phyloP scores from a whole-genome alignment of 768 basidiomycete species.

The Sporobolomyces phaffii region DNA sequence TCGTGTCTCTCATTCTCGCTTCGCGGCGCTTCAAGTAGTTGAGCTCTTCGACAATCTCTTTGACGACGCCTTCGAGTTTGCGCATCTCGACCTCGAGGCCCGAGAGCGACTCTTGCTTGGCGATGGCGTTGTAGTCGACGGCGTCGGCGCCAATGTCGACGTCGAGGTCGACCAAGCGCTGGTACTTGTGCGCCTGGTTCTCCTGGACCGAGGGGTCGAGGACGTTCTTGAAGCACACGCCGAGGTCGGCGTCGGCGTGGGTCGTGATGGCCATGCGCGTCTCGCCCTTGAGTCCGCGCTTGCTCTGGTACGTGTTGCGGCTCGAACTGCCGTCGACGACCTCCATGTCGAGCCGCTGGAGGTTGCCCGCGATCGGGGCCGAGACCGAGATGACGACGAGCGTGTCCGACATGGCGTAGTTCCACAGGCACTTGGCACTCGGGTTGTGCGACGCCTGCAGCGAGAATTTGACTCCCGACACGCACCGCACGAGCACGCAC shows the following conservation, averaged over 20 bases:
- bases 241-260: slow-evolving; percentile 87
- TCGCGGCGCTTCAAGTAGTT: slow-evolving; percentile 86
- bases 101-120: slow-evolving; percentile 93
- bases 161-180: slow-evolving; percentile 79
- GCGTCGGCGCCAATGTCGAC: slow-evolving; percentile 98
- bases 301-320: slow-evolving; percentile 83
- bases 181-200: slow-evolving; percentile 53
- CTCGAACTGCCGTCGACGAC: slow-evolving; percentile 80
- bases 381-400: slow-evolving; percentile 96
- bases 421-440: slow-evolving; percentile 85
- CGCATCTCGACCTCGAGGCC: slow-evolving; percentile 97
- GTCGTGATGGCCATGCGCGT: slow-evolving; percentile 88
- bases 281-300: slow-evolving; percentile 80
- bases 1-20: slow-evolving; percentile 77
- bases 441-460: slow-evolving; percentile 69
- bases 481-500: slow-evolving; percentile 38
- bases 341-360: slow-evolving; percentile 74
- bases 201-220: slow-evolving; percentile 56
- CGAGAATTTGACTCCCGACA: slow-evolving; percentile 74
- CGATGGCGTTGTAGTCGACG: slow-evolving; percentile 98
- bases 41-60: slow-evolving; percentile 91
- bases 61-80: slow-evolving; percentile 87
- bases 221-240: slow-evolving; percentile 86
- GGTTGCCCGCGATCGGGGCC: slow-evolving; percentile 52
- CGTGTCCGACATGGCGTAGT: slow-evolving; percentile 73